phyloP scores from a whole-genome alignment of 768 basidiomycete genomes.

The Lentinula edodes region DNA sequence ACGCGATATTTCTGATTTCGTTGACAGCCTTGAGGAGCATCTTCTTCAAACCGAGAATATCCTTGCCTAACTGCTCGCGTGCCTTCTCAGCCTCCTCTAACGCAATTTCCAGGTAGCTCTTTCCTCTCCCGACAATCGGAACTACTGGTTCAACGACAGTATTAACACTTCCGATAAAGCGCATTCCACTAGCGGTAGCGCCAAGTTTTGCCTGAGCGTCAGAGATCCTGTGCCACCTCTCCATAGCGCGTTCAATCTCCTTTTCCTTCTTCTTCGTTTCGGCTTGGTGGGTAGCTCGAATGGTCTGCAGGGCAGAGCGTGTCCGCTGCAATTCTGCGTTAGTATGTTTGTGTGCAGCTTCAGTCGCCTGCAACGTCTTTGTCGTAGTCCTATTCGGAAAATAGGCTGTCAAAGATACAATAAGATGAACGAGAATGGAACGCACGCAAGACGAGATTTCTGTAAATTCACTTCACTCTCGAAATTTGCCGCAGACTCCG shows the following conservation, averaged over 20 bases:
- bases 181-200: constrained; percentile 43
- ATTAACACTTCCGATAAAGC: constrained; percentile 31
- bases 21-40: constrained; percentile 61
- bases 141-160: constrained; percentile 26
- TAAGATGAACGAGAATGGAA: constrained; percentile 12
- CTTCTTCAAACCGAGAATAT: constrained; percentile 57
- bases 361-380: constrained; percentile 51
- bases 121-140: constrained; percentile 44
- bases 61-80: constrained; percentile 52
- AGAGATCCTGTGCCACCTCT: constrained; percentile 68
- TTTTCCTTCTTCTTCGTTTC: constrained; percentile 82
- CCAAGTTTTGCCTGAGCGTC: constrained; percentile 63
- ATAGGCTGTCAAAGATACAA: constrained; percentile 2
- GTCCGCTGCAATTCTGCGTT: constrained; percentile 65
- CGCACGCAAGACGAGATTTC: constrained; percentile 69
- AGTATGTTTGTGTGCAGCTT: constrained; percentile 68
- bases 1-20: constrained; percentile 51
- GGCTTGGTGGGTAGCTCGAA: constrained; percentile 60
- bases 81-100: constrained; percentile 71
- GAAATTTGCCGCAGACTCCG: constrained; percentile 61
- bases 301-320: constrained; percentile 59
- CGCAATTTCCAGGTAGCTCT: constrained; percentile 56
- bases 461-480: constrained; percentile 74
- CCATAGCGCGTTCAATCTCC: constrained; percentile 67
- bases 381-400: constrained; percentile 36